Base-by-base conservation (phyloP, 306 rosid genomes). In the Sesbania bispinosa region DNA sequence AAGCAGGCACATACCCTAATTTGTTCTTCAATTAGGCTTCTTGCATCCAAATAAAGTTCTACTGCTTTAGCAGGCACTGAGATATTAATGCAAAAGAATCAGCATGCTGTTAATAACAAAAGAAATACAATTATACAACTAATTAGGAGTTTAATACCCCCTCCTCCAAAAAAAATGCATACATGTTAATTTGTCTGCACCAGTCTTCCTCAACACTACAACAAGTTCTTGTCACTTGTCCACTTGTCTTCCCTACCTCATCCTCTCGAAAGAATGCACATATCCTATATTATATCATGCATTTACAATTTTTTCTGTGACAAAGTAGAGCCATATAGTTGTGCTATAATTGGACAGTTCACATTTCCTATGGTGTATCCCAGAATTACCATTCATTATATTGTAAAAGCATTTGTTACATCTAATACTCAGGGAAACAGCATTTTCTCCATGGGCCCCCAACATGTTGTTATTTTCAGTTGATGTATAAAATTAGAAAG, bases 31-130 rank as follows among this genome's bases (percentile, higher is more conserved):
- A 89, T 55, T 32, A 77, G 46, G 82, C 88, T 91, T 86, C 99
- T 84, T 35, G 88, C 57, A 71, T 95, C 97, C 84, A 95, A 54
- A 87, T 95, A 95, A 57, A 82, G 45, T 71, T 91, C 93, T 41
- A 81, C 36, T 33, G 92, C 86, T 88, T 95, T 95, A 38, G 90
- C 90, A 68, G 97, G 97, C 62, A 91, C 99, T 91, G 85, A 55
- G 64, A 55, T 55, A 54, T 79, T 1, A 61, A 51, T 33, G 60
- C 57, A 79, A 60, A 77, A 51, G 51, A 81, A 80, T 36, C 71
- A 80, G 75, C 54, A 62, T 27, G 43, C 27, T 38, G 4, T 50
- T 39, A 74, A 62, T 21, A 57, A 32, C 35, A 63, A 35, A n/a
- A 62, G 67, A 26, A 66, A 50, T 2, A 52, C 15, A 69, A 23